phyloP scores from a whole-genome alignment of 257 asterid species.

The Nicotiana tomentosiformis region DNA sequence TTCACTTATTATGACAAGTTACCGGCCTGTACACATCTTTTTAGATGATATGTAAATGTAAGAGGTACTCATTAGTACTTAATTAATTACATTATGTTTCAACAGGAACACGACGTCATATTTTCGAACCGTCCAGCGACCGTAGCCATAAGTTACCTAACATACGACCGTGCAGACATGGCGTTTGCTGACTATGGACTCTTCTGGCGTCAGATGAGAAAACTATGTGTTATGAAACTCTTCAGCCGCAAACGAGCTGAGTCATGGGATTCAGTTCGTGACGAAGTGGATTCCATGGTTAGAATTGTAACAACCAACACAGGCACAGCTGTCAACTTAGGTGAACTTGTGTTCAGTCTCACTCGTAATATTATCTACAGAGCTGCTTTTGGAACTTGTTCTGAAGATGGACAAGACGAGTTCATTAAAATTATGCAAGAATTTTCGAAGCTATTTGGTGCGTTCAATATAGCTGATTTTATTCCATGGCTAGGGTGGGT shows the following conservation, averaged over 20 bases:
- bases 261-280: constrained; percentile 94
- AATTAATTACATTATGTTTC: neutral
- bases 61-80: neutral
- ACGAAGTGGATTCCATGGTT: constrained; percentile 59
- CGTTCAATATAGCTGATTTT: constrained; percentile 73
- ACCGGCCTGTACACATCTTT: too few relatives aligned
- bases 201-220: constrained; percentile 94
- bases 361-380: constrained; percentile 63
- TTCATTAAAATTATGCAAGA: constrained; percentile 71
- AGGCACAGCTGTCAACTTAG: constrained; percentile 51
- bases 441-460: constrained; percentile 73
- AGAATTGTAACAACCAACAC: constrained; percentile 25
- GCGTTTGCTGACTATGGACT: constrained; percentile 94
- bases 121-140: constrained; percentile 88
- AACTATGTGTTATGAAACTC: constrained; percentile 78
- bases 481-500: constrained; percentile 63
- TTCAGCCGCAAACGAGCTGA: constrained; percentile 84
- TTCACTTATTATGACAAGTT: neutral
- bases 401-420: constrained; percentile 55
- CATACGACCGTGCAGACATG: constrained; percentile 90
- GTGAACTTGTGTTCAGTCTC: constrained; percentile 74
- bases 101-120: constrained; percentile 75
- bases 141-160: constrained; percentile 59
- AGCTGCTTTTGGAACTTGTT: constrained; percentile 83
- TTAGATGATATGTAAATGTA: neutral